Evolutionary conservation across 768 basidiomycete species (phyloP), one percentile per base, ranked within the genome.

Genomic region (Gelatoporia subvermispora): DNA sequence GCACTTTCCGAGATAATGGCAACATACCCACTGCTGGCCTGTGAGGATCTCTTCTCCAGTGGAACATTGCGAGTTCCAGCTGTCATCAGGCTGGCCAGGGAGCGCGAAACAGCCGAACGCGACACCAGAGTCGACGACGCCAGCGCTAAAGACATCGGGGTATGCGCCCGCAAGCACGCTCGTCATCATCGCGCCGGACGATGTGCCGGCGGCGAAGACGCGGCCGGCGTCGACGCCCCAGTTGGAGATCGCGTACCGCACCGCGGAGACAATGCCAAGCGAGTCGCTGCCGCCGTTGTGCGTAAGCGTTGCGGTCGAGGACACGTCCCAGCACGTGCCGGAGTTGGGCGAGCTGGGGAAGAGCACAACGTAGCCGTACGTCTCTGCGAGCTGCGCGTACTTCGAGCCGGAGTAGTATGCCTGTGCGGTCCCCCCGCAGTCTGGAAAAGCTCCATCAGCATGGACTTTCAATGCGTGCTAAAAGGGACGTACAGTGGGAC

Each of bases 111-210:
- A 80, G 7, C 69, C 77, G 50, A 71, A 78, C 10, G 78, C 70
- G 34, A 79, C 78, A 43, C 79, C 78, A 35, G 78, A 74, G 60
- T 72, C 75, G 17, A 69, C 72, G 24, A 72, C 52, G 21, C 73
- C 77, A 13, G 76, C 79, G 35, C 53, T 49, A 66, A 78, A 77
- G 39, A 82, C 58, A 47, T 81, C 74, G 11, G 78, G 78, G 64
- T 80, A 79, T 13, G 75, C 72, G 28, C 76, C 78, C 41, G 66
- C 64, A 36, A 80, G 65, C 21, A 79, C 78, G 55, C 74, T 76
- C 48, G 78, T 79, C 78, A 80, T 81, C 79, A 81, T 82, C 47
- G 70, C 70, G 37, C 78, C 79, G 2, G 77, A 79, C 3, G 73
- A 74, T 3, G 70, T 70, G 15, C 78, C 79, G 28, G 75, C 75